Percentiles rank a stretch among this genome's conserved stretches.
phyloP scores from a whole-genome alignment of 192 early-diverging fungal species.

The Entomortierella chlamydospora region DNA sequence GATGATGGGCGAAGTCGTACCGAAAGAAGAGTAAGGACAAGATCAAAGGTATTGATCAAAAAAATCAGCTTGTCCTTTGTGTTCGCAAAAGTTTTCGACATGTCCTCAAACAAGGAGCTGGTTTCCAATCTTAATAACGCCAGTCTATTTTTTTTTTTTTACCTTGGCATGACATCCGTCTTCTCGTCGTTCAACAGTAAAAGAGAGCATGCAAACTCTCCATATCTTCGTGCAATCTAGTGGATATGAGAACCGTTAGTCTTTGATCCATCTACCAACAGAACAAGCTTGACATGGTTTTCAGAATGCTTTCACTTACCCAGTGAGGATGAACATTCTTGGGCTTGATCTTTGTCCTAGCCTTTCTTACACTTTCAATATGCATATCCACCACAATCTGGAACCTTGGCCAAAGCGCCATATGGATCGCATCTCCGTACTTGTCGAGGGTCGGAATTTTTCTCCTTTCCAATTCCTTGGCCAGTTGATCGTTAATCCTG shows the following conservation, averaged over 20 bases:
- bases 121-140: slow-evolving; percentile 76
- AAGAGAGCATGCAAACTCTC: slow-evolving; percentile 93
- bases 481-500: slow-evolving; percentile 85
- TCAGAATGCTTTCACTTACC: too few species aligned
- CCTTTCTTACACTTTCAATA: slow-evolving; percentile 89
- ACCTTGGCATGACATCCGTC: slow-evolving; percentile 88
- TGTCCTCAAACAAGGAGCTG: slow-evolving; percentile 78
- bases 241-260: not conserved
- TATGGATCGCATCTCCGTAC: slow-evolving; percentile 91
- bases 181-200: slow-evolving; percentile 89
- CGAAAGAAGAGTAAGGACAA: slow-evolving; percentile 82
- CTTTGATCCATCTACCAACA: not conserved
- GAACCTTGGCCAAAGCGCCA: slow-evolving; percentile 94
- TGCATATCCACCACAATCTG: slow-evolving; percentile 88
- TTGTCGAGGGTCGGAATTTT: slow-evolving; percentile 80
- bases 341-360: slow-evolving; percentile 68
- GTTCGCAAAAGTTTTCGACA: slow-evolving; percentile 79
- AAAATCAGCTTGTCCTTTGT: slow-evolving; percentile 79
- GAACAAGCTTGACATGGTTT: too few species aligned
- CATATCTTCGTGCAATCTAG: slow-evolving; percentile 89
- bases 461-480: slow-evolving; percentile 84
- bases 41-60: slow-evolving; percentile 95
- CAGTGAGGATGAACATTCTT: slow-evolving; percentile 87
- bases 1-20: slow-evolving; percentile 54
- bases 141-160: slow-evolving; percentile 50